Conservation (phyloP, 2,329 filamentous ascomycete genomes). For the Coniochaeta sp. region DNA sequence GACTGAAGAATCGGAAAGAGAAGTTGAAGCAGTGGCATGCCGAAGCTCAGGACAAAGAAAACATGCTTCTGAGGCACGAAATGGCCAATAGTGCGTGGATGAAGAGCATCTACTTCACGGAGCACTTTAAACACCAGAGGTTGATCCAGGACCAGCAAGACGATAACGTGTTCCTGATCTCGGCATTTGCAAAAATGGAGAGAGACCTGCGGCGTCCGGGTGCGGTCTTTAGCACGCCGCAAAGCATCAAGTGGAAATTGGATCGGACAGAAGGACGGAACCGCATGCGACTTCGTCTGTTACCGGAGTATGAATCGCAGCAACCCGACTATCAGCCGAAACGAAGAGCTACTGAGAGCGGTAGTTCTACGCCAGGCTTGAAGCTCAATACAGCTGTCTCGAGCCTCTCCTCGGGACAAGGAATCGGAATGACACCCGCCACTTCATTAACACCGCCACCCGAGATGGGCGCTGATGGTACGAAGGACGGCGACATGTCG, state of each 20-base stretch:
- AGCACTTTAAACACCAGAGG: slow-evolving; percentile 86
- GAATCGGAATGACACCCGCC: slow-evolving; percentile 15
- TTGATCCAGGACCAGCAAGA: slow-evolving; percentile 90
- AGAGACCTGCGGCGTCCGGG: slow-evolving; percentile 71
- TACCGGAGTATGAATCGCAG: slow-evolving; percentile 62
- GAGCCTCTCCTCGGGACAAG: slow-evolving; percentile 5
- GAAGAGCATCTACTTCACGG: slow-evolving; percentile 88
- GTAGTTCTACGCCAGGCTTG: slow-evolving; percentile 7
- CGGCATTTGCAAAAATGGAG: slow-evolving; percentile 71
- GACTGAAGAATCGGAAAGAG: slow-evolving; percentile 71
- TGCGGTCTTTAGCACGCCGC: slow-evolving; percentile 65
- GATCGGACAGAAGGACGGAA: slow-evolving; percentile 94
- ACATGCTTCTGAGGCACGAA: slow-evolving; percentile 72
- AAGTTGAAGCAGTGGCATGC: slow-evolving; percentile 72
- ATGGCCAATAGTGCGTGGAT: slow-evolving; percentile 85
- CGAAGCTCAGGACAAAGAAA: slow-evolving; percentile 61
- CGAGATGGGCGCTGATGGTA: slow-evolving; percentile 11
- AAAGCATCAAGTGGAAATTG: slow-evolving; percentile 73
- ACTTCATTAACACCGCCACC: slow-evolving; percentile 6
- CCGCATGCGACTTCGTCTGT: slow-evolving; percentile 81
- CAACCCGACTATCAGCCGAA: slow-evolving; percentile 78
- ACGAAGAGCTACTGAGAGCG: slow-evolving; percentile 19
- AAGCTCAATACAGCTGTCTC: slow-evolving; percentile 12
- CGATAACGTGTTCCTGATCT: slow-evolving; percentile 68
- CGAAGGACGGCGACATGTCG: slow-evolving; percentile 11